Evolutionary conservation across 176 grass and related monocot species (phyloP), one percentile per base, ranked within the genome.

Genomic region (Musa troglodytarum): DNA sequence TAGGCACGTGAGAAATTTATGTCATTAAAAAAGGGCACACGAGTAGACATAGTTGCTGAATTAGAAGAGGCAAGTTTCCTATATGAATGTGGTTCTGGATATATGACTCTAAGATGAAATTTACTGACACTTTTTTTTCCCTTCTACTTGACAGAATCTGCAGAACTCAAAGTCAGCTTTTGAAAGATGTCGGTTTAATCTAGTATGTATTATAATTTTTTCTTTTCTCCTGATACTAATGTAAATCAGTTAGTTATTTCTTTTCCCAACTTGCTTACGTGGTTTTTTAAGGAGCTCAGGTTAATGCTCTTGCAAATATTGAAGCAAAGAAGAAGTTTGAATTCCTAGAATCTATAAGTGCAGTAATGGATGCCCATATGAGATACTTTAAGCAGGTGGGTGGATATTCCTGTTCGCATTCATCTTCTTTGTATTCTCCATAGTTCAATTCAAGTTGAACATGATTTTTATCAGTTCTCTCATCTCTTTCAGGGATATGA

Each of bases 281-380:
- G 25, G 69, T 81, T 58, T 43, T 55, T 57, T 19, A 90, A 97
- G 86, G 56, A 88, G 72, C 82, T 93, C 88, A 97, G 94, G 94
- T 97, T 75, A 87, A 89, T 7, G 80, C 86, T 70, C 85, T 97
- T 72, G 80, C 94, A 75, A 97, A 83, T 80, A 74, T 93, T 81
- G 94, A 97, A 81, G 86, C 94, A 61, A 97, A 93, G 83, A 97
- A 97, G 82, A 97, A 97, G 76, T 93, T 85, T 43, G 94, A 97
- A 69, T 97, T 97, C 74, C 84, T 97, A 78, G 94, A 97, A 86
- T 93, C 90, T 72, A 92, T 97, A 78, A 97, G 90, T 83, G 94
- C 94, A 49, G 90, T 97, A 79, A 93, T 97, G 94, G 90, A 97
- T 90, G 94, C 94, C 12, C 90, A 97, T 97, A 85, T 93, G 88